Evolutionary conservation across 352 stramenopile genomes (phyloP).

Genomic region (Globisporangium nunn): DNA sequence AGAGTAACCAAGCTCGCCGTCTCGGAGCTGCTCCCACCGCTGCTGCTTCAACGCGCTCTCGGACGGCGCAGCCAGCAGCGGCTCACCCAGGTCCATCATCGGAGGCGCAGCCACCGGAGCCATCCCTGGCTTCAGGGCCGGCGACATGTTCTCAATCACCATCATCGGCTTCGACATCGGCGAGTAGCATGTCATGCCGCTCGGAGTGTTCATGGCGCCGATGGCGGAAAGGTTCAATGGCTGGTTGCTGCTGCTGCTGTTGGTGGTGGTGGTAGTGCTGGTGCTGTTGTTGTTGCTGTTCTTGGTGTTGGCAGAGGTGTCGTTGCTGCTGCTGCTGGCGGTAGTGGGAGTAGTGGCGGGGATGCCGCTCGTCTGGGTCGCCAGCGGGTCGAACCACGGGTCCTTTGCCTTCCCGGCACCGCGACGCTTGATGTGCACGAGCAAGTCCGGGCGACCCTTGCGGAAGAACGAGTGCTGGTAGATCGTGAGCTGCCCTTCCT

Average conservation of each 20-base stretch:
- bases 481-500: conserved; percentile 78
- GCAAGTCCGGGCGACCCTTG: conserved; percentile 67
- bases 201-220: conserved; percentile 17
- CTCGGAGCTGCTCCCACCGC: conserved; percentile 13
- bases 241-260: background rate
- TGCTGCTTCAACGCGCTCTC: conserved; percentile 17
- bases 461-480: conserved; percentile 86
- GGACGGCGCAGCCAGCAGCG: conserved; percentile 12
- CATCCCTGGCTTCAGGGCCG: conserved; percentile 67
- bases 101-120: conserved; percentile 32
- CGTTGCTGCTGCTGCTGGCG: background rate
- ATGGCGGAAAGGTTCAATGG: conserved; percentile 17
- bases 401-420: conserved; percentile 80
- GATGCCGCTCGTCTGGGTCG: conserved; percentile 3
- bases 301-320: background rate
- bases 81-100: conserved; percentile 48
- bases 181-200: conserved; percentile 57
- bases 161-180: conserved; percentile 71
- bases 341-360: background rate
- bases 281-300: conserved; percentile 1
- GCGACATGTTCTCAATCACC: conserved; percentile 83
- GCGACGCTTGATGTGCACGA: conserved; percentile 82
- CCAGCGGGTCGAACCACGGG: conserved; percentile 75
- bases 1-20: conserved; percentile 34
- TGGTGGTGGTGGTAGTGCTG: background rate